phyloP scores from a whole-genome alignment of 106 monocot species.

The Agapanthus africanus region DNA sequence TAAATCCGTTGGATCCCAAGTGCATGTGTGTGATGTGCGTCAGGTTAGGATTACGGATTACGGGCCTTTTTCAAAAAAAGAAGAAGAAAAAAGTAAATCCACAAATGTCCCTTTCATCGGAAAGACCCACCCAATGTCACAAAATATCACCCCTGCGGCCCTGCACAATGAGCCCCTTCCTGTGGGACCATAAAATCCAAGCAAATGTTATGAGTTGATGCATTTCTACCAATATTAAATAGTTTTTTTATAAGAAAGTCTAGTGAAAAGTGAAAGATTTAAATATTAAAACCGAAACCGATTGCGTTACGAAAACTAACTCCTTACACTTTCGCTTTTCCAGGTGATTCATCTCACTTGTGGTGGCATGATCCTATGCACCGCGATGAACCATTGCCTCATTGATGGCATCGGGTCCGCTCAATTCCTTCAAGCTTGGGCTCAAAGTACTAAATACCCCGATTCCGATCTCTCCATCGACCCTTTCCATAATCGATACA shows the following conservation, averaged over 20 bases:
- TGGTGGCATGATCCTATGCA: slow-evolving; percentile 81
- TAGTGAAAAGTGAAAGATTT: not conserved
- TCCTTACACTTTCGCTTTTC: not conserved
- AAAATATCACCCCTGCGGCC: too few species aligned
- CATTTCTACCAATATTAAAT: not conserved
- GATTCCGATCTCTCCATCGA: slow-evolving; percentile 3
- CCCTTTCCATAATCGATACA: slow-evolving; percentile 55
- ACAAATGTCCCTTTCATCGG: too few species aligned
- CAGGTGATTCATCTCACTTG: slow-evolving; percentile 75
- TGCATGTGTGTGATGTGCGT: too few species aligned
- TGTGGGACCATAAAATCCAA: not conserved
- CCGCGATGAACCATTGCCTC: slow-evolving; percentile 64
- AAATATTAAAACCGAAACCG: not conserved
- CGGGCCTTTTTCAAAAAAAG: too few species aligned
- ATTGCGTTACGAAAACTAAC: not conserved
- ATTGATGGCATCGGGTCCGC: slow-evolving; percentile 68
- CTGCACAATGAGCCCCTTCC: not conserved
- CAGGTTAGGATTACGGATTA: too few species aligned
- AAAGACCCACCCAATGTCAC: too few species aligned
- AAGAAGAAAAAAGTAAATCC: too few species aligned
- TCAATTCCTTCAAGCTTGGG: slow-evolving; percentile 82
- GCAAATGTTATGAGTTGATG: not conserved
- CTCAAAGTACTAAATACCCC: slow-evolving; percentile 26
- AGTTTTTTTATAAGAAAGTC: not conserved
- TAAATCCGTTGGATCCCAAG: too few species aligned